Evolutionary conservation across 2,329 filamentous ascomycete genomes (phyloP).

Genomic region (Parascedosporium putredinis): DNA sequence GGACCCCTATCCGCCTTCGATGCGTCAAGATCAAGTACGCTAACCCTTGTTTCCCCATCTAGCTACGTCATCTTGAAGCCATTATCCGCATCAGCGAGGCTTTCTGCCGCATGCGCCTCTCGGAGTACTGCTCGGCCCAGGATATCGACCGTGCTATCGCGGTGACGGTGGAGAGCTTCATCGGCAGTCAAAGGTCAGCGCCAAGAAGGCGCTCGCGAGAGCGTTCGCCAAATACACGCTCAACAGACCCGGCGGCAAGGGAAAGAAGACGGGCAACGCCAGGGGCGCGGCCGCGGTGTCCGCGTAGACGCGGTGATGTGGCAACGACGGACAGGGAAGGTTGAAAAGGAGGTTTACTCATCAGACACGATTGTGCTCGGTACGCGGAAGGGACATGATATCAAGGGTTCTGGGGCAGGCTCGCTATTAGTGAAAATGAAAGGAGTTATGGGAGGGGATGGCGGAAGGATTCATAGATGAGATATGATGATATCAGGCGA

Average conservation of each 20-base stretch:
- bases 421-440: not conserved
- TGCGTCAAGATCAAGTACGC: too few relatives aligned
- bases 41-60: too few relatives aligned
- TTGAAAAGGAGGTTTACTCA: too few relatives aligned
- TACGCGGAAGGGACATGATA: not conserved
- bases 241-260: slow-evolving; percentile 32
- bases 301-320: not conserved
- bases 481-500: not conserved
- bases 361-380: too few relatives aligned
- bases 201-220: slow-evolving; percentile 88
- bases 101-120: slow-evolving; percentile 93
- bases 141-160: slow-evolving; percentile 97
- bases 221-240: slow-evolving; percentile 92
- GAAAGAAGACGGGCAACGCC: not conserved
- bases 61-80: slow-evolving; percentile 86
- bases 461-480: not conserved
- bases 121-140: slow-evolving; percentile 78
- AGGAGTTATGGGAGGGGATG: slow-evolving; percentile 1
- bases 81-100: slow-evolving; percentile 96
- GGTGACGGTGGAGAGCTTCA: slow-evolving; percentile 92
- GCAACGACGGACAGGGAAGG: too few relatives aligned
- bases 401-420: not conserved
- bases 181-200: slow-evolving; percentile 95
- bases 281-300: slow-evolving; percentile 1
- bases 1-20: too few relatives aligned